A percentile compares a stretch with the other conserved stretches of the same genome.
These are phyloP conservation scores for Ophiostoma montium DNA, from an alignment of 2,329 filamentous ascomycete species.

Conservation along the genomic window DNA sequence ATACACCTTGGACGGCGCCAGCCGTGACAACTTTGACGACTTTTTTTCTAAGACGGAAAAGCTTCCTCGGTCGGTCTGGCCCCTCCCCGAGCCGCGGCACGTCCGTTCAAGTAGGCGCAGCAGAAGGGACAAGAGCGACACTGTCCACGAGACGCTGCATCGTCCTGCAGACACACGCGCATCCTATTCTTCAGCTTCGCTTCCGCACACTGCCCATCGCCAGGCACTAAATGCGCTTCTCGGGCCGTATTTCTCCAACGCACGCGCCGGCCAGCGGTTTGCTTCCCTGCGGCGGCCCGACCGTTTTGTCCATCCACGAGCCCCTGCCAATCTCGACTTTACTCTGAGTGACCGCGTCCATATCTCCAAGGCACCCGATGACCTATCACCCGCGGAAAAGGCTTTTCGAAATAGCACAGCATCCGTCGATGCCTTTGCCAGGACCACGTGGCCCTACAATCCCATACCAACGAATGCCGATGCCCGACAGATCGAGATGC, in stretches of 20 bases:
- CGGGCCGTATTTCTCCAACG: neutral
- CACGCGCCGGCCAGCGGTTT: neutral
- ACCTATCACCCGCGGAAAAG: conserved; percentile 30
- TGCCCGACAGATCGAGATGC: conserved; percentile 16
- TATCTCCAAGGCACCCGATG: conserved; percentile 27
- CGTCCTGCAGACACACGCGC: neutral
- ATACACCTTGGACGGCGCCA: neutral
- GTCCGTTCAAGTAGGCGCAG: too few relatives aligned
- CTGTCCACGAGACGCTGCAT: neutral
- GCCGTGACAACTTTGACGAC: neutral
- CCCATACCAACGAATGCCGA: conserved; percentile 15
- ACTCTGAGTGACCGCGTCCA: conserved; percentile 30
- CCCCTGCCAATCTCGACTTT: conserved; percentile 14
- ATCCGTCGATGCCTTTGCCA: conserved; percentile 30
- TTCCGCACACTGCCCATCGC: conserved; percentile 5
- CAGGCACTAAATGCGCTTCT: neutral
- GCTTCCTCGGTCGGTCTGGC: neutral
- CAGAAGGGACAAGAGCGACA: neutral
- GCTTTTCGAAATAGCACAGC: conserved; percentile 28
- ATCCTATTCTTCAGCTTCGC: neutral
- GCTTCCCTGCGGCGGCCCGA: conserved; percentile 23
- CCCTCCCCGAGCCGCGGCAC: neutral
- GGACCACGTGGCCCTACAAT: conserved; percentile 17
- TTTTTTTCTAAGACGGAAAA: neutral
- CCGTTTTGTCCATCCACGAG: conserved; percentile 36